These are phyloP conservation scores for Candida koratica DNA, from an alignment of 805 yeast species.

Conservation along the genomic window DNA sequence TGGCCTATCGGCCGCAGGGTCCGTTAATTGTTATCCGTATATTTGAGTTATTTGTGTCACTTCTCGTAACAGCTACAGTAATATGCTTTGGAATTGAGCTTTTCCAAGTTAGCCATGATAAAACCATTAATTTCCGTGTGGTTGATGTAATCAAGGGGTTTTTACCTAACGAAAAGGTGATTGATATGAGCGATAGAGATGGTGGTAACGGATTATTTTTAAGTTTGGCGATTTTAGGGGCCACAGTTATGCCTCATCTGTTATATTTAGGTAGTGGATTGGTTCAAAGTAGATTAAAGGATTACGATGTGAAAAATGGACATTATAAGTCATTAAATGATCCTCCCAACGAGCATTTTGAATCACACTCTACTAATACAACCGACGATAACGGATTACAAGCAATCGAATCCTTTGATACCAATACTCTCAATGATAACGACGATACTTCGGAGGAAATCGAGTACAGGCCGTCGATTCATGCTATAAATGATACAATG, in stretches of 20 bases:
- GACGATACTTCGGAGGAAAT: slow-evolving; percentile 7
- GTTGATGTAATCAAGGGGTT: slow-evolving; percentile 65
- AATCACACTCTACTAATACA: neutral
- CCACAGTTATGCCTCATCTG: slow-evolving; percentile 94
- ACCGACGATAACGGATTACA: slow-evolving; percentile 2
- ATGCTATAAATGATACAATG: slow-evolving; percentile 40
- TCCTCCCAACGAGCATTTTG: slow-evolving; percentile 1
- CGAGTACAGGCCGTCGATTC: slow-evolving; percentile 37
- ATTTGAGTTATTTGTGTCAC: slow-evolving; percentile 72
- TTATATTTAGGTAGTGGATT: slow-evolving; percentile 80
- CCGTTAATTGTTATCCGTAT: slow-evolving; percentile 69
- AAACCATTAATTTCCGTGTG: slow-evolving; percentile 40
- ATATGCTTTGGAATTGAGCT: slow-evolving; percentile 75
- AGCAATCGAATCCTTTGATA: slow-evolving; percentile 4
- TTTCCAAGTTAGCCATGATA: slow-evolving; percentile 55
- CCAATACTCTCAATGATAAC: slow-evolving; percentile 2
- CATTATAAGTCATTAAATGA: slow-evolving; percentile 28
- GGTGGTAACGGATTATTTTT: slow-evolving; percentile 64
- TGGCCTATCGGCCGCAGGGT: slow-evolving; percentile 75
- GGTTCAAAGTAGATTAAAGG: slow-evolving; percentile 79
- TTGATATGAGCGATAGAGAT: slow-evolving; percentile 40
- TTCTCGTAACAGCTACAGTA: slow-evolving; percentile 69
- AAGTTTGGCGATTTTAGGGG: slow-evolving; percentile 83
- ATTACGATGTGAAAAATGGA: slow-evolving; percentile 67
- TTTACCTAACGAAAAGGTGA: slow-evolving; percentile 48